Evolutionary conservation across 2,329 filamentous ascomycete genomes (phyloP).

Genomic region (Colletotrichum gloeosporioides): DNA sequence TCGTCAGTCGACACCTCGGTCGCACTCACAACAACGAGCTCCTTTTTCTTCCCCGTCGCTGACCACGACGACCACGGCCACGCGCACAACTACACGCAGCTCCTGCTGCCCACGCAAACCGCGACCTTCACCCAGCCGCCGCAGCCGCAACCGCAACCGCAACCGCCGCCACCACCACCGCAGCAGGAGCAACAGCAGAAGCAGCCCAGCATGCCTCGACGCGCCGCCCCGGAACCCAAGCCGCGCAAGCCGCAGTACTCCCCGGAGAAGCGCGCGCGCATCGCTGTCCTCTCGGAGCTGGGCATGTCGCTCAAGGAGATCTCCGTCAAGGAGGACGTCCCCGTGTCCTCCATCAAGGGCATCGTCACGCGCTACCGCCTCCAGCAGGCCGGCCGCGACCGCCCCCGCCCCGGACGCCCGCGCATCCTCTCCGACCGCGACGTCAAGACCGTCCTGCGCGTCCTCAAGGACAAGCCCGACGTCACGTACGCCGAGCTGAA

Average conservation of each 20-base stretch:
- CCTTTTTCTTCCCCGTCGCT: background rate
- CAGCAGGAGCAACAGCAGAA: background rate
- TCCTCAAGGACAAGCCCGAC: conserved; percentile 19
- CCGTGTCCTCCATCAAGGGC: conserved; percentile 20
- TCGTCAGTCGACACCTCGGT: background rate
- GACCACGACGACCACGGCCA: background rate
- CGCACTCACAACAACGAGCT: background rate
- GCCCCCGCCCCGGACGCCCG: conserved; percentile 13
- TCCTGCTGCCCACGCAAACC: background rate
- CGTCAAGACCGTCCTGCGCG: conserved; percentile 19
- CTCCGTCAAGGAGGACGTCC: conserved; percentile 21
- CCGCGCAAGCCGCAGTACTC: conserved; percentile 22
- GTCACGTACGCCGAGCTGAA: conserved; percentile 18
- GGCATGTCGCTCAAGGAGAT: conserved; percentile 22
- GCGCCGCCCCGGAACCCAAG: conserved; percentile 19
- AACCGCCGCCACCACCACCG: background rate
- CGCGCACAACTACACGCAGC: background rate
- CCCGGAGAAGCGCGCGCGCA: conserved; percentile 20
- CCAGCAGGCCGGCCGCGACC: conserved; percentile 20
- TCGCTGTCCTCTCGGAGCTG: conserved; percentile 19
- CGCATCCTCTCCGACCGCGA: conserved; percentile 19
- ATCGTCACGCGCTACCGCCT: conserved; percentile 22
- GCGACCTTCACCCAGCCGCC: background rate
- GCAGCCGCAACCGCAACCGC: background rate
- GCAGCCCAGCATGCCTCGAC: conserved; percentile 12